phyloP scores from a whole-genome alignment of 108 stramenopile species.

The Pseudonitzschia pungens region DNA sequence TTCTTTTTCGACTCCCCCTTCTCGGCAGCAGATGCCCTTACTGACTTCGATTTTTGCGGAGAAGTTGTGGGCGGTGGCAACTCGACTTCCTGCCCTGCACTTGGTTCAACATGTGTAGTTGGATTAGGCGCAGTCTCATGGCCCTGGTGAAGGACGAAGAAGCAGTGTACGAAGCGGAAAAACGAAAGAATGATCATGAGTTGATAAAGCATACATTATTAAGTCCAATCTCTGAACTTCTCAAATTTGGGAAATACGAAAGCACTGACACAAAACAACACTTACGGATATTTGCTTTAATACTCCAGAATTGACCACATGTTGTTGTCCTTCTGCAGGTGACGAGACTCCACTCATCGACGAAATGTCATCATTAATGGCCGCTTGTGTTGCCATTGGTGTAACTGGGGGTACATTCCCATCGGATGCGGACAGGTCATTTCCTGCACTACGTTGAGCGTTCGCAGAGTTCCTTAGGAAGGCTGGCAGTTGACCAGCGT shows the following conservation, averaged over 20 bases:
- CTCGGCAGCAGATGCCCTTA: constrained; percentile 13
- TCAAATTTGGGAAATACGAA: neutral
- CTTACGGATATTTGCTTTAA: constrained; percentile 43
- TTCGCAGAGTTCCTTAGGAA: constrained; percentile 64
- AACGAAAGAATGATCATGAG: neutral
- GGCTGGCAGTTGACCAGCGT: constrained; percentile 65
- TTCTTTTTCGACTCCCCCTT: constrained; percentile 55
- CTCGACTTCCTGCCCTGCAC: constrained; percentile 17
- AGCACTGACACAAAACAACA: neutral
- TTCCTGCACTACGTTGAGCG: constrained; percentile 23
- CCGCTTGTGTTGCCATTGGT: constrained; percentile 40
- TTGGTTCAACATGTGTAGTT: neutral
- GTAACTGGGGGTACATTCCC: constrained; percentile 43
- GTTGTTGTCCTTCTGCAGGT: constrained; percentile 37
- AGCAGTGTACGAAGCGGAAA: neutral
- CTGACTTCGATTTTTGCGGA: neutral
- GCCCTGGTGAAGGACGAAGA: constrained; percentile 9
- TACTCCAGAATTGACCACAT: constrained; percentile 25
- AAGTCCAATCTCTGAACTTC: too few relatives aligned
- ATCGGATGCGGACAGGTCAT: constrained; percentile 3
- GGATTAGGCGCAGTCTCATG: constrained; percentile 21
- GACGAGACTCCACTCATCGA: constrained; percentile 71
- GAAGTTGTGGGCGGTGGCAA: constrained; percentile 22
- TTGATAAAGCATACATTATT: neutral
- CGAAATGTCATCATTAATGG: constrained; percentile 56